phyloP scores from a whole-genome alignment of 2,329 filamentous ascomycete genomes.

The Plectosphaerella cucumerina region DNA sequence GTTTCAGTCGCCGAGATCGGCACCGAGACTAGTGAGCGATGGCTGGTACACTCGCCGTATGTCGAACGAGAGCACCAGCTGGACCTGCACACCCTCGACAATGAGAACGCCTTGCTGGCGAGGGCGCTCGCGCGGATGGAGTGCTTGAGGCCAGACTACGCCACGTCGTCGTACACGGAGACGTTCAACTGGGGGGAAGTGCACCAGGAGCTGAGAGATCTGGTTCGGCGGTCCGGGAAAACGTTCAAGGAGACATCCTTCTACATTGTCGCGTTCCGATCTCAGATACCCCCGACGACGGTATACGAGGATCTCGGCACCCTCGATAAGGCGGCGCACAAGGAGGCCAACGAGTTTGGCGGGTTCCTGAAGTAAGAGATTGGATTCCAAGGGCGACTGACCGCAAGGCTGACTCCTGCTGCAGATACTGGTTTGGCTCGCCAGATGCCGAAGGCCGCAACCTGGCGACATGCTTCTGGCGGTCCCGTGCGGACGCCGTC shows the following conservation, averaged over 20 bases:
- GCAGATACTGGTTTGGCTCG: constrained; percentile 80
- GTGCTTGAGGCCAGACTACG: constrained; percentile 66
- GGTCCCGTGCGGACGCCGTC: constrained; percentile 54
- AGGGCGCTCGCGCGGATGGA: constrained; percentile 63
- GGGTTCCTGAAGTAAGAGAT: constrained; percentile 69
- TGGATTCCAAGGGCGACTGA: constrained; percentile 1
- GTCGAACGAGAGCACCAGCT: constrained; percentile 66
- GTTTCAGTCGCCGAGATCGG: constrained; percentile 8
- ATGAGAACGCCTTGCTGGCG: constrained; percentile 65
- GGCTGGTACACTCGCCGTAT: constrained; percentile 72
- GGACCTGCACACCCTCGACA: constrained; percentile 62
- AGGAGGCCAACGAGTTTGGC: constrained; percentile 73
- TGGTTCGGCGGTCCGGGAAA: constrained; percentile 40
- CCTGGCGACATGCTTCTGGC: constrained; percentile 75
- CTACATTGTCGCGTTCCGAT: constrained; percentile 83
- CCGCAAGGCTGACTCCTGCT: constrained; percentile 10
- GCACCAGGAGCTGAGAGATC: constrained; percentile 50
- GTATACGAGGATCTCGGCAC: constrained; percentile 64
- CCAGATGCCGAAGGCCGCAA: constrained; percentile 69
- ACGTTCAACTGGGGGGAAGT: constrained; percentile 74
- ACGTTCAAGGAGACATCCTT: constrained; percentile 64
- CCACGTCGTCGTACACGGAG: constrained; percentile 66
- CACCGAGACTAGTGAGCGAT: constrained; percentile 16
- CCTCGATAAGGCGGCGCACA: constrained; percentile 75
- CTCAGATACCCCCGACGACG: constrained; percentile 62